Conservation (phyloP, 1,284 basidiomycete species). For the Erythrobasidium hasegawianum region DNA sequence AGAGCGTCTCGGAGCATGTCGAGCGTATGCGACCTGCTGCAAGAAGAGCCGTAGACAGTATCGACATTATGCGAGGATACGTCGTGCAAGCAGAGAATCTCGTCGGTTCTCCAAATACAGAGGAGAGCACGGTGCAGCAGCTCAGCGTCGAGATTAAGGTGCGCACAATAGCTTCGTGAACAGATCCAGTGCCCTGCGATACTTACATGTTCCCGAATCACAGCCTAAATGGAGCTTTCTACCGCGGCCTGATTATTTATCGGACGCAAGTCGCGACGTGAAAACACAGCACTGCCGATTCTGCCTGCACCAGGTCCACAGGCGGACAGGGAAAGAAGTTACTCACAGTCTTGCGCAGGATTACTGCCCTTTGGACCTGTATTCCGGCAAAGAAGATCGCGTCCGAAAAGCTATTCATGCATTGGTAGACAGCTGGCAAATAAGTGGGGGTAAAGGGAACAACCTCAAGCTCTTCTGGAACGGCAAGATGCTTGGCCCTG, state of each 20-base stretch:
- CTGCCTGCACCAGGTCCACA: constrained; percentile 73
- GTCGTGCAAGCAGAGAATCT: constrained; percentile 62
- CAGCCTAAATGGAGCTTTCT: constrained; percentile 95
- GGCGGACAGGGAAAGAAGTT: constrained; percentile 5
- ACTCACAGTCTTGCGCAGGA: constrained; percentile 48
- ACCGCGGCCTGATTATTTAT: constrained; percentile 60
- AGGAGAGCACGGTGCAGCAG: constrained; percentile 54
- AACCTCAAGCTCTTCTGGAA: constrained; percentile 72
- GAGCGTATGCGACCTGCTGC: constrained; percentile 58
- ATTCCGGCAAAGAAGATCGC: constrained; percentile 62
- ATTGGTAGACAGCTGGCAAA: constrained; percentile 70
- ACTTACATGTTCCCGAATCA: too few relatives aligned
- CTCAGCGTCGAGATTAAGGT: constrained; percentile 80
- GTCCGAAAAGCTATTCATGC: constrained; percentile 61
- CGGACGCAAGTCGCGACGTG: constrained; percentile 56
- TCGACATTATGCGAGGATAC: constrained; percentile 59
- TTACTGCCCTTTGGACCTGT: constrained; percentile 85
- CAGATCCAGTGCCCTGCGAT: too few relatives aligned
- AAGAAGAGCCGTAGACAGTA: constrained; percentile 57
- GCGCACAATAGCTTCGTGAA: too few relatives aligned
- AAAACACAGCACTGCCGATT: constrained; percentile 76
- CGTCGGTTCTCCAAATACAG: constrained; percentile 61
- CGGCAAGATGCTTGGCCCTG: constrained; percentile 60
- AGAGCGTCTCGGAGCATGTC: constrained; percentile 55
- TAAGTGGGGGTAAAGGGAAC: constrained; percentile 62